A percentile compares a stretch with the other conserved stretches of the same genome.
phyloP scores from a whole-genome alignment of 2,329 filamentous ascomycete genomes.

The Diaporthe batatas region DNA sequence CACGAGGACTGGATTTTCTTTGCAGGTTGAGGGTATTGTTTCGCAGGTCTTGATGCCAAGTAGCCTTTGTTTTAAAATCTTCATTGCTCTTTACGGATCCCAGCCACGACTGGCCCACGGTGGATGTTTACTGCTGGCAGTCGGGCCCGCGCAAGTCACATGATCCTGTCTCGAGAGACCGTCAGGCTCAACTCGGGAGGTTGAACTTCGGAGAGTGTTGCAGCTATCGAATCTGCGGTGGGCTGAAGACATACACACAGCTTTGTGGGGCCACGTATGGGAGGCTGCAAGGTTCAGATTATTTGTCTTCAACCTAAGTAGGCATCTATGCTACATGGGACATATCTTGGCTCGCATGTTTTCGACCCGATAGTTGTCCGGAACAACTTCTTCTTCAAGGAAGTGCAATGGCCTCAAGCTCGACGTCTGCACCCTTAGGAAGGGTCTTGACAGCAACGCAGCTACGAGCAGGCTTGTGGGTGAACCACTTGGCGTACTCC shows the following conservation, averaged over 20 bases:
- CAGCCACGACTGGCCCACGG: slow-evolving; percentile 21
- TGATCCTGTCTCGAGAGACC: neutral
- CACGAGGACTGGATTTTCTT: neutral
- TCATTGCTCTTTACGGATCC: neutral
- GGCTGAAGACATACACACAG: neutral
- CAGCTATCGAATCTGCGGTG: neutral
- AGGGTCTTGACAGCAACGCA: slow-evolving; percentile 92
- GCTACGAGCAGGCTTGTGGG: slow-evolving; percentile 86
- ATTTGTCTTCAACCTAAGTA: neutral
- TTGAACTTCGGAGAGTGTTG: neutral
- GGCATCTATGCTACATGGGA: neutral
- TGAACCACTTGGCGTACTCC: slow-evolving; percentile 86
- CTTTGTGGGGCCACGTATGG: neutral
- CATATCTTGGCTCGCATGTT: neutral
- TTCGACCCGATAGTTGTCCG: no score
- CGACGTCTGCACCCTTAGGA: slow-evolving; percentile 86
- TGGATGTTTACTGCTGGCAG: neutral
- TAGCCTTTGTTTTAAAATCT: no score
- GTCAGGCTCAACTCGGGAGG: neutral
- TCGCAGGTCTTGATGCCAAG: neutral
- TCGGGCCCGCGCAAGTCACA: neutral
- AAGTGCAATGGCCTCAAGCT: slow-evolving; percentile 90
- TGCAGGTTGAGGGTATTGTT: neutral
- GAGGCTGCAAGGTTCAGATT: neutral
- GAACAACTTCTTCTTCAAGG: slow-evolving; percentile 59